phyloP scores from a whole-genome alignment of 345 rosid genomes.

The Rhodamnia argentea region DNA sequence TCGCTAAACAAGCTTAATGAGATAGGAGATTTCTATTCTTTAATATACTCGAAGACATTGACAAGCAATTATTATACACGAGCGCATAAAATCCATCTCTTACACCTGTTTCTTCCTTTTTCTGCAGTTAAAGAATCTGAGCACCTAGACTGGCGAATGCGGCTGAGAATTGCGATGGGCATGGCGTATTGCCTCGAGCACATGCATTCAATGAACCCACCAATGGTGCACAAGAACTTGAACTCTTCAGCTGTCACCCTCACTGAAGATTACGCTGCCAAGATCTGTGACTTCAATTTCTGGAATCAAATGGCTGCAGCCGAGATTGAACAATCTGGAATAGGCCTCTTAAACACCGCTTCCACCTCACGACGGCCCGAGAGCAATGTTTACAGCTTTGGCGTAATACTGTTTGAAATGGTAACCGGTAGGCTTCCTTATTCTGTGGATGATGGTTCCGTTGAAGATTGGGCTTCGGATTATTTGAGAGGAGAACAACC shows the following conservation, averaged over 20 bases:
- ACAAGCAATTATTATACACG: not conserved
- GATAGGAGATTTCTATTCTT: not conserved
- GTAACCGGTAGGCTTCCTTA: slow-evolving; percentile 65
- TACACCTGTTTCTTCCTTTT: not conserved
- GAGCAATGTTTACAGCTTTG: slow-evolving; percentile 59
- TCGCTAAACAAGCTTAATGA: not conserved
- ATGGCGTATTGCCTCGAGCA: slow-evolving; percentile 75
- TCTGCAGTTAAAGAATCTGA: slow-evolving; percentile 80
- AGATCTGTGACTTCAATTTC: slow-evolving; percentile 62
- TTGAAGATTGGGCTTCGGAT: slow-evolving; percentile 47
- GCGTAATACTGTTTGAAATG: slow-evolving; percentile 67
- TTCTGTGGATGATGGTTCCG: slow-evolving; percentile 22
- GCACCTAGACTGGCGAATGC: slow-evolving; percentile 77
- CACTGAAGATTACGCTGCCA: slow-evolving; percentile 87
- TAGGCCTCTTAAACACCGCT: slow-evolving; percentile 11
- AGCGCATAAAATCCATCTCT: not conserved
- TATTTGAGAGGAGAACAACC: slow-evolving; percentile 26
- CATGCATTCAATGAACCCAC: slow-evolving; percentile 72
- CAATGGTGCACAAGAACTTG: slow-evolving; percentile 49
- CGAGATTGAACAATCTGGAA: slow-evolving; percentile 16
- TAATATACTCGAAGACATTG: not conserved
- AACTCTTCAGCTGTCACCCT: slow-evolving; percentile 60
- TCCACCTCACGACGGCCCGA: slow-evolving; percentile 12
- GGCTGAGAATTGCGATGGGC: slow-evolving; percentile 84
- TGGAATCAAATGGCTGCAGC: slow-evolving; percentile 38